A percentile compares a stretch with the other conserved stretches of the same genome.
Conservation (phyloP, 148 eudicot genomes). For the Rhododendron molle region DNA sequence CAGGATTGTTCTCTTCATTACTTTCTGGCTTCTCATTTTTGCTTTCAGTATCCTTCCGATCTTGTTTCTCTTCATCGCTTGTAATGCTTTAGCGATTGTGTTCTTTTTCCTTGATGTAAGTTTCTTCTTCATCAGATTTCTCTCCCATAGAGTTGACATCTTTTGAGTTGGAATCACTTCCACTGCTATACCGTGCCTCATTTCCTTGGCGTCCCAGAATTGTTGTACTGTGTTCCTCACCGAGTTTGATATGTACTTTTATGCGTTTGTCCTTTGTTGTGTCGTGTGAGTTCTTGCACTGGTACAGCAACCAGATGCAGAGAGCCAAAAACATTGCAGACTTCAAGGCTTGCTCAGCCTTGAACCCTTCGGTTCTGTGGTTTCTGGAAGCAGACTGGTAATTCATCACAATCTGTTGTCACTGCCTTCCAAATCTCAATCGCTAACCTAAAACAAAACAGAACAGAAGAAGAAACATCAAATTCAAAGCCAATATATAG, state of each 20-base stretch:
- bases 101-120: neutral
- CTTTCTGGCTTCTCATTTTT: neutral
- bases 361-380: neutral
- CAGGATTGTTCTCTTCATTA: neutral
- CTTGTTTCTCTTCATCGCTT: neutral
- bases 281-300: neutral
- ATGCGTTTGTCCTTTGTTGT: neutral
- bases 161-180: neutral
- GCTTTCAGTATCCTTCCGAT: neutral
- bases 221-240: neutral
- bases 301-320: constrained; percentile 3
- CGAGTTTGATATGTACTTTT: neutral
- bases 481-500: neutral
- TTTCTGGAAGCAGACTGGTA: neutral
- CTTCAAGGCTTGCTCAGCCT: neutral
- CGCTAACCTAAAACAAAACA: neutral
- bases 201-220: neutral
- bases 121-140: neutral
- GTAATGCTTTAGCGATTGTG: neutral
- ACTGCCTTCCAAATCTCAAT: neutral
- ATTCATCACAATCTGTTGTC: neutral
- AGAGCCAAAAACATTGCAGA: neutral
- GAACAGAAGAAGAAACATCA: neutral
- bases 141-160: neutral
- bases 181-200: neutral